Conservation (phyloP, 441 rosid genomes). For the Syzygium syzygioides region DNA sequence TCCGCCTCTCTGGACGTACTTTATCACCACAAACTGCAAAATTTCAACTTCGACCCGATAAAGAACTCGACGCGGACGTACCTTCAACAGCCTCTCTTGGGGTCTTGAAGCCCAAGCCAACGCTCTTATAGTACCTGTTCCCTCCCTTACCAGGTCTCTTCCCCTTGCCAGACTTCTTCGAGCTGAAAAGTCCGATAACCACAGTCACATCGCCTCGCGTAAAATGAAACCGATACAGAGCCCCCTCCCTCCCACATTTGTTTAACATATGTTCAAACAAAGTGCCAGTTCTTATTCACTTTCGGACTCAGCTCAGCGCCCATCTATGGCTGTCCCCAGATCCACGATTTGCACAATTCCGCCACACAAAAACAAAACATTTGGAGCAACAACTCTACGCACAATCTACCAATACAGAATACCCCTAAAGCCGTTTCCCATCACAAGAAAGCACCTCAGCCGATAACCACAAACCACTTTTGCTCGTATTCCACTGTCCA, state of each 20-base stretch:
- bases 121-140: slow-evolving; percentile 67
- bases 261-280: not conserved
- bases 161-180: slow-evolving; percentile 67
- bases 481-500: not conserved
- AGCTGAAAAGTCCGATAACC: slow-evolving; percentile 23
- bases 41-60: not conserved
- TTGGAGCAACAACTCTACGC: not conserved
- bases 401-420: not conserved
- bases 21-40: not conserved
- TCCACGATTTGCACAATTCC: not conserved
- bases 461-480: not conserved
- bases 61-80: not conserved
- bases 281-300: not conserved
- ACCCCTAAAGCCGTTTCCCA: not conserved
- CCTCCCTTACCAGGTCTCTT: slow-evolving; percentile 88
- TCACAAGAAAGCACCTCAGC: not conserved
- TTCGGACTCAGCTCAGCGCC: not conserved
- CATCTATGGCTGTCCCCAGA: not conserved
- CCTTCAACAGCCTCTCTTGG: slow-evolving; percentile 84
- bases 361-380: not conserved
- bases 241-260: not conserved
- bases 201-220: not conserved
- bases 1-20: not conserved
- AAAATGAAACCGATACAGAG: not conserved
- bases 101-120: slow-evolving; percentile 79